These are phyloP conservation scores for Blastobotrys elegans DNA, from an alignment of 1,139 yeast genomes.

Conservation along the genomic window DNA sequence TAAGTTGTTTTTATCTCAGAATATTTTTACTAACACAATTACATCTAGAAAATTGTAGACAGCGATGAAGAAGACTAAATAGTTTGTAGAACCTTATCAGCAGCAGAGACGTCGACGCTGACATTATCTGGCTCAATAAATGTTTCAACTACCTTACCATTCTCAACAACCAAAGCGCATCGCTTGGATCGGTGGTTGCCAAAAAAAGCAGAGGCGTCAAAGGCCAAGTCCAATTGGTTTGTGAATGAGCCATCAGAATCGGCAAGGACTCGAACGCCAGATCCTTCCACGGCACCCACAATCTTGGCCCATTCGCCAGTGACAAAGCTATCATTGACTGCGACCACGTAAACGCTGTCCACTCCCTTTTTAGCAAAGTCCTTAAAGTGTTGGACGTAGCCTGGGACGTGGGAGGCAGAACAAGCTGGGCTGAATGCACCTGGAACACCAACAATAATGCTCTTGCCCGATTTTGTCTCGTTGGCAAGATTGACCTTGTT, in stretches of 20 bases:
- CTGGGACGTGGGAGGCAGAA: slow-evolving; percentile 73
- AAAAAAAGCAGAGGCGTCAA: slow-evolving; percentile 67
- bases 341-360: slow-evolving; percentile 53
- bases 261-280: slow-evolving; percentile 48
- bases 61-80: background rate
- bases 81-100: slow-evolving; percentile 41
- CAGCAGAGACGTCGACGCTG: slow-evolving; percentile 54
- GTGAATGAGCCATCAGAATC: slow-evolving; percentile 74
- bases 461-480: slow-evolving; percentile 45
- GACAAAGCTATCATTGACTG: slow-evolving; percentile 86
- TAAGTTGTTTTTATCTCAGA: background rate
- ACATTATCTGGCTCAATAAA: slow-evolving; percentile 81
- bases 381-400: slow-evolving; percentile 50
- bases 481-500: slow-evolving; percentile 56
- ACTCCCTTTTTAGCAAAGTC: slow-evolving; percentile 63
- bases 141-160: slow-evolving; percentile 60
- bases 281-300: slow-evolving; percentile 31
- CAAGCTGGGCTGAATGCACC: slow-evolving; percentile 92
- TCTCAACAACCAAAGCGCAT: slow-evolving; percentile 68
- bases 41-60: background rate
- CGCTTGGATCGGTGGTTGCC: slow-evolving; percentile 74
- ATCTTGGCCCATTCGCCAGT: slow-evolving; percentile 70
- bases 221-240: slow-evolving; percentile 55
- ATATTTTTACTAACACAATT: background rate
- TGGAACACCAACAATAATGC: slow-evolving; percentile 74